These are phyloP conservation scores for Colletotrichum filicis DNA, from an alignment of 2,329 filamentous ascomycete genomes.

Conservation along the genomic window DNA sequence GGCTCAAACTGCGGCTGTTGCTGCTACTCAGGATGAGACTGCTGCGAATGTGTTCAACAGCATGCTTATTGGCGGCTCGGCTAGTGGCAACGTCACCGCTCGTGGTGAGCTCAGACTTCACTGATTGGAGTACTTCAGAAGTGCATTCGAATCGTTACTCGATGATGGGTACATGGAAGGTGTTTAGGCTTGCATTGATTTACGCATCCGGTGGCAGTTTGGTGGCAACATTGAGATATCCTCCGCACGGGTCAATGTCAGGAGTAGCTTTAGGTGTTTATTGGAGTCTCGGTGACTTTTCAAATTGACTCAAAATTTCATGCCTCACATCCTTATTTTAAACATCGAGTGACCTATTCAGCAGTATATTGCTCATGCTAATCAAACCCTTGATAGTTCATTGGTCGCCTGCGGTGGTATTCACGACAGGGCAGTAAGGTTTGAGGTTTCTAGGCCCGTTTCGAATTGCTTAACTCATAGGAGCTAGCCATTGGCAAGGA, in stretches of 20 bases:
- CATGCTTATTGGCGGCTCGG: constrained; percentile 26
- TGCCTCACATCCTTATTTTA: neutral
- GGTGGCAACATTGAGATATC: neutral
- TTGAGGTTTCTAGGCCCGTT: no score
- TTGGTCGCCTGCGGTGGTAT: no score
- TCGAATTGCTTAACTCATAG: no score
- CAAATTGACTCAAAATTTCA: neutral
- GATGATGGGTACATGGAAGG: neutral
- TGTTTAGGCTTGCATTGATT: neutral
- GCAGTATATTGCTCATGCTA: no score
- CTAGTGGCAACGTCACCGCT: constrained; percentile 7
- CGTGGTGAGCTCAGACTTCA: neutral
- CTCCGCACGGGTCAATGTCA: neutral
- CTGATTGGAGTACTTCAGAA: no score
- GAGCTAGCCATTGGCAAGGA: no score
- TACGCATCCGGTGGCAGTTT: neutral
- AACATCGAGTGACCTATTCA: no score
- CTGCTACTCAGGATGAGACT: constrained; percentile 38
- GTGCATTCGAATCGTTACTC: neutral
- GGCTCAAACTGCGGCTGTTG: constrained; percentile 35
- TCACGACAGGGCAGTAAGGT: no score
- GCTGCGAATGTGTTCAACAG: constrained; percentile 42
- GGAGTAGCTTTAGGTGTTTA: neutral
- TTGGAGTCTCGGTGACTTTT: neutral
- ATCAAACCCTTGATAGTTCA: no score